Evolutionary conservation across 169 alveolate species (phyloP), one percentile per base, ranked within the genome.

Genomic region (Eimeria falciformis): DNA sequence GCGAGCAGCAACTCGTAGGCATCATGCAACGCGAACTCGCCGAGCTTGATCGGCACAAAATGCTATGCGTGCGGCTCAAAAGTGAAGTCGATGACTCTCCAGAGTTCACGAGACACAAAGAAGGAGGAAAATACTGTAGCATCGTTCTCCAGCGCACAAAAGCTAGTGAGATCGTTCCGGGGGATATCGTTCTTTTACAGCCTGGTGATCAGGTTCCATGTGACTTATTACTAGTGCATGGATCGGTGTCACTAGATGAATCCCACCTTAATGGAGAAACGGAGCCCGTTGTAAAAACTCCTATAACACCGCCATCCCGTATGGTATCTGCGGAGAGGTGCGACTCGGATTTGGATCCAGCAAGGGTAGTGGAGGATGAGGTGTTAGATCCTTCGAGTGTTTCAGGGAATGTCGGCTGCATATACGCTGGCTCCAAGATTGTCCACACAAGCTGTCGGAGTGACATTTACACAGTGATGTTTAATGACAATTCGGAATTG

Each of bases 201-300:
- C 45, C 56, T 6, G 91, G 91, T 21, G 91, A 66, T 46, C 27
- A 17, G 3, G 81, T 66, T 1, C 82, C 91, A n/a, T 58, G 82
- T 21, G 91, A 84, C 46, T 21, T 84, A 82, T 50, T 84, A 29
- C 82, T 84, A 18, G 79, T 84, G 62, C 75, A 84, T 29, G 91
- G 91, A 11, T 29, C 91, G 11, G 83, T 65, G 23, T 69, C 91
- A 40, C 66, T 84, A 5, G 82, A 84, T 65, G 91, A 84, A 47
- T 58, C 91, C 37, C 56, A 69, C 6, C 91, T 84, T 29, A 55
- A 66, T 65, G 91, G 91, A 14, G 91, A 84, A 25, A 47, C 66
- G 29, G 25, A 69, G 82, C 91, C 91, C 2, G 82, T 65, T 29
- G 69, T 43, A 3, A 84, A 84, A 69, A 25, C 45, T 17, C 86